Evolutionary conservation across 257 asterid genomes (phyloP), one percentile per base, ranked within the genome.

Genomic region (Cordia subcordata): DNA sequence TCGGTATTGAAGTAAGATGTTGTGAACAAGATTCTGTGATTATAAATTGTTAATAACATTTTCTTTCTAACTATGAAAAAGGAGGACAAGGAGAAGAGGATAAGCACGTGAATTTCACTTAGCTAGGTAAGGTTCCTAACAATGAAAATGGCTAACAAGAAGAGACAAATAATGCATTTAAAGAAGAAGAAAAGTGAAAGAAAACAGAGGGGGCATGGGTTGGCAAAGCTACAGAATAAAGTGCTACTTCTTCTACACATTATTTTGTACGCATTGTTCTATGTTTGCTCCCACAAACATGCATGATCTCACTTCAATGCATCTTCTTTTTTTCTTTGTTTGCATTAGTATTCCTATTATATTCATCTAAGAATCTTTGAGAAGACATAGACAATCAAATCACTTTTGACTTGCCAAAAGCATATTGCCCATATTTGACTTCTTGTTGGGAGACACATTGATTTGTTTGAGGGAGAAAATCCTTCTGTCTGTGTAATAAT

Each of bases 341-440:
- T 14, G 2, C 10, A 42, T 42, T 27, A 6, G 35, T 23, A 13
- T 27, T 27, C 52, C 53, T 66, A 50, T 58, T 15, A 37, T 55
- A 67, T 58, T 70, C 72, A 55, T 67, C 57, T n/a, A 55, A 72
- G 84, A 79, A 79, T 81, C 88, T 75, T 66, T 56, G 68, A 57
- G 65, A 54, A 57, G 10, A 68, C 72, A n/a, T n/a, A 68, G 65
- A 66, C 70, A 63, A 59, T 70, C 69, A 58, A 62, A 11, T 63
- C 68, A 58, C 82, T 81, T 75, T 78, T 61, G 84, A 81, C 82
- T 63, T 72, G 6, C 53, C 53, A 53, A 39, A 59, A 47, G 15
- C n/a, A n/a, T n/a, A n/a, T n/a, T n/a, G n/a, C n/a, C 15, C 56
- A 20, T 60, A 27, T 60, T 54, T 68, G 58, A 71, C 57, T 55